phyloP scores from a whole-genome alignment of 2,329 filamentous ascomycete genomes.

The Botrytis fragariae region DNA sequence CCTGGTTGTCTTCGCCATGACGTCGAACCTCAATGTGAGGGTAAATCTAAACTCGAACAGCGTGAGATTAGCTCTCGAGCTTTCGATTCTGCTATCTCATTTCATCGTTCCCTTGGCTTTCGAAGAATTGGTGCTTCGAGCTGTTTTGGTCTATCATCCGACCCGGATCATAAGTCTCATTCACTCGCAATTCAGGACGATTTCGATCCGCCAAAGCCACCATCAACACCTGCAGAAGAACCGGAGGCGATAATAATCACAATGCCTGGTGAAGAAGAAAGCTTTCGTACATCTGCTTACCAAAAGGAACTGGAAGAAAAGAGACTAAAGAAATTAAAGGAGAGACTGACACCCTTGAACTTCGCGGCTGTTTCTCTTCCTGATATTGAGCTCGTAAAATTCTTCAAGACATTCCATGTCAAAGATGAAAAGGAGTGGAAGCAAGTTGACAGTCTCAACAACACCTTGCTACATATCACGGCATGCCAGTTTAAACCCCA shows the following conservation, averaged over 20 bases:
- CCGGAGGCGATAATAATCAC: conserved; percentile 18
- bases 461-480: conserved; percentile 28
- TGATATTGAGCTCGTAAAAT: conserved; percentile 27
- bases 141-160: conserved; percentile 37
- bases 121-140: conserved; percentile 38
- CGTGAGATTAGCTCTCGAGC: conserved; percentile 17
- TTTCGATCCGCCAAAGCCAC: conserved; percentile 26
- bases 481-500: conserved; percentile 23
- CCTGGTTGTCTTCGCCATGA: conserved; percentile 28
- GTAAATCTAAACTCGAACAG: conserved; percentile 28
- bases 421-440: conserved; percentile 17
- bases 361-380: conserved; percentile 22
- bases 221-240: background rate
- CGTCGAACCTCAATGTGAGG: conserved; percentile 29
- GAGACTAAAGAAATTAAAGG: background rate
- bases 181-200: conserved; percentile 28
- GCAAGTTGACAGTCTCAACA: conserved; percentile 20
- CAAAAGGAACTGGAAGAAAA: conserved; percentile 23
- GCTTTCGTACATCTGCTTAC: conserved; percentile 13
- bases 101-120: conserved; percentile 37
- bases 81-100: conserved; percentile 24
- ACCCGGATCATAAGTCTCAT: conserved; percentile 33
- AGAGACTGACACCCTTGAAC: background rate
- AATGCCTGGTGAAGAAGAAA: conserved; percentile 18
- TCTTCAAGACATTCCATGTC: conserved; percentile 8